Conservation (phyloP, 2,329 filamentous ascomycete species). For the Alternaria gaisen region DNA sequence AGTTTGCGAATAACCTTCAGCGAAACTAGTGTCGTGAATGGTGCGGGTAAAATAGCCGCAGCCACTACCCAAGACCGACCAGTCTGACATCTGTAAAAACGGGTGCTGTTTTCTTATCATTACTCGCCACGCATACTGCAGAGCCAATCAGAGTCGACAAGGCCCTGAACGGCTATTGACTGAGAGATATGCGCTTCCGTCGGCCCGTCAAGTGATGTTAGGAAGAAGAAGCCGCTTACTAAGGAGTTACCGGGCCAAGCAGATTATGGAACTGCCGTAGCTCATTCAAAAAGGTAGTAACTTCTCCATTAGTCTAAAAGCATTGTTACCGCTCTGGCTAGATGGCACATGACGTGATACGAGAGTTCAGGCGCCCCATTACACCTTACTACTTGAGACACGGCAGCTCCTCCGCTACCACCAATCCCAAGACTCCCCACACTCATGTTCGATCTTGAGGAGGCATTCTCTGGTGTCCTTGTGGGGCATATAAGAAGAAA, state of each 20-base stretch:
- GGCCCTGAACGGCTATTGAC: not conserved
- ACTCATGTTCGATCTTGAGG: not conserved
- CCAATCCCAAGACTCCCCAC: not conserved
- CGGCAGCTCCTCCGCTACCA: not conserved
- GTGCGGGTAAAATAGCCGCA: slow-evolving; percentile 3
- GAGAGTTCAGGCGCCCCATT: not conserved
- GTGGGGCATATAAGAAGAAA: not conserved
- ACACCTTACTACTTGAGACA: not conserved
- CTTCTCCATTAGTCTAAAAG: not conserved
- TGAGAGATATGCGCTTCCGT: not conserved
- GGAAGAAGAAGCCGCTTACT: not conserved
- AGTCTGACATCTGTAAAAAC: not conserved
- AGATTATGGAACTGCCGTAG: not conserved
- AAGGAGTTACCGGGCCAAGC: not conserved
- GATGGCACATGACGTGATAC: not conserved
- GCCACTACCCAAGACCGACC: not conserved
- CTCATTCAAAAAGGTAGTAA: not conserved
- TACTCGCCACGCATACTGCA: not conserved
- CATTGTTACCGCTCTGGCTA: not conserved
- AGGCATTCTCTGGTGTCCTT: too few relatives aligned
- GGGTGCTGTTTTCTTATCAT: not conserved
- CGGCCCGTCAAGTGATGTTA: not conserved
- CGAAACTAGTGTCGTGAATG: not conserved
- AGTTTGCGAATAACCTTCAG: slow-evolving; percentile 20
- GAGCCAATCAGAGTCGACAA: not conserved